Evolutionary conservation across 2,329 filamentous ascomycete genomes (phyloP).

Genomic region (Aspergillus ochraceoroseus): DNA sequence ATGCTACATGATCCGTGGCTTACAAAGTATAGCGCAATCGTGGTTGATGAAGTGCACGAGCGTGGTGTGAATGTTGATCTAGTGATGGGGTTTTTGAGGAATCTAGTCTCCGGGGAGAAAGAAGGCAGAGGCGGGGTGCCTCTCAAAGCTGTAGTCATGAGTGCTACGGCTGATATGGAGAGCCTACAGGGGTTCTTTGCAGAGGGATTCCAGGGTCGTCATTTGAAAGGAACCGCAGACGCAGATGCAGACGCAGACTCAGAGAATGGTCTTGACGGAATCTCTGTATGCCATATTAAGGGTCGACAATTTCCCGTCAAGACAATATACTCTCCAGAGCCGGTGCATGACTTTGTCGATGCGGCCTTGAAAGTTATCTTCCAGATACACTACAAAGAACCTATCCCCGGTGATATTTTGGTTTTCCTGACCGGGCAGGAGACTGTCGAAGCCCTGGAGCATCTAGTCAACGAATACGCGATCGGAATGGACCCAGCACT

Average conservation of each 20-base stretch:
- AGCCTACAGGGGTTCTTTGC: slow-evolving; percentile 70
- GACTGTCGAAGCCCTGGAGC: slow-evolving; percentile 77
- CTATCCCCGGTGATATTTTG: slow-evolving; percentile 87
- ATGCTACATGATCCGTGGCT: slow-evolving; percentile 79
- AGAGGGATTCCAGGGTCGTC: slow-evolving; percentile 26
- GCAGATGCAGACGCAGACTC: slow-evolving; percentile 15
- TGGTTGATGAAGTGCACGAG: slow-evolving; percentile 97
- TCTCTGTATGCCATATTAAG: slow-evolving; percentile 63
- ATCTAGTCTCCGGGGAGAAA: slow-evolving; percentile 58
- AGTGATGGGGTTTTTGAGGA: slow-evolving; percentile 79
- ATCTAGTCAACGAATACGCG: slow-evolving; percentile 74
- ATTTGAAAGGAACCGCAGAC: slow-evolving; percentile 7
- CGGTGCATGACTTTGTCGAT: slow-evolving; percentile 77
- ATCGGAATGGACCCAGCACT: slow-evolving; percentile 66
- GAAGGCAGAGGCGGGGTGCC: slow-evolving; percentile 65
- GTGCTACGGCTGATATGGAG: slow-evolving; percentile 87
- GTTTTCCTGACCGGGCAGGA: slow-evolving; percentile 92
- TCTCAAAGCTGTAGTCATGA: slow-evolving; percentile 92
- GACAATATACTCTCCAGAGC: slow-evolving; percentile 65
- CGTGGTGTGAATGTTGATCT: slow-evolving; percentile 91
- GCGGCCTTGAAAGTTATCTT: slow-evolving; percentile 76
- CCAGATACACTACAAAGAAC: slow-evolving; percentile 79
- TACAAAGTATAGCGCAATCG: slow-evolving; percentile 77
- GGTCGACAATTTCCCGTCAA: slow-evolving; percentile 85
- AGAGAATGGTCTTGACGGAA: slow-evolving; percentile 35